Evolutionary conservation across 179 eudicot genomes (phyloP), one percentile per base, ranked within the genome.

Genomic region (Vitellaria paradoxa): DNA sequence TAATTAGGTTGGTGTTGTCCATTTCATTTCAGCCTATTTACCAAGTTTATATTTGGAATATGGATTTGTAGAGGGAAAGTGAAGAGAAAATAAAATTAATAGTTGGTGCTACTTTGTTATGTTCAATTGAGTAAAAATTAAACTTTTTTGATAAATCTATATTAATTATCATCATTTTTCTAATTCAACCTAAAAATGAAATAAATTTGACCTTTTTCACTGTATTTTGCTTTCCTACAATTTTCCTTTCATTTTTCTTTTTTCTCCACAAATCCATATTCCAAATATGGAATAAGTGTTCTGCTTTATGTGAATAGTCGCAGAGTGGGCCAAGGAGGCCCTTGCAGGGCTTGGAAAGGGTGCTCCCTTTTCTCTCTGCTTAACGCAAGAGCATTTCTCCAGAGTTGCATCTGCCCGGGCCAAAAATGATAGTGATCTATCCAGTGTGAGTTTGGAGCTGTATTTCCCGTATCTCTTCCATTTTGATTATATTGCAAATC

Each of bases 271-370:
- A 30, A 1, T 30, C 37, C 37, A 30, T 30, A 2, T 30, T 30
- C 37, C 37, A 30, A 30, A 30, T 30, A 30, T 30, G 2, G 37
- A 1, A 30, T 30, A 30, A 30, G 1, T 30, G 2, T 30, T 64
- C 64, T 75, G 68, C 10, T 46, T 72, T 79, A 20, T 55, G 4
- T 81, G 79, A 56, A 65, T 87, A 95, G 99, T 89, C 82, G 88
- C 90, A 72, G 93, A 88, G 77, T 95, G 97, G 97, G 99, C 99
- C 13, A 95, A 91, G 84, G 99, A 95, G 71, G 92, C 97, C 20
- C 84, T 95, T 73, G 86, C 74, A 74, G 97, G 91, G 77, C 83
- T 95, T 78, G 91, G 77, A 59, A 95, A 95, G 82, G 94, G 91
- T 42, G 93, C 95, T 80, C 97, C 97, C 4, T 91, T 91, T 81